These are phyloP conservation scores for Neoboletus magnificus DNA, from an alignment of 768 basidiomycete genomes.

Conservation along the genomic window DNA sequence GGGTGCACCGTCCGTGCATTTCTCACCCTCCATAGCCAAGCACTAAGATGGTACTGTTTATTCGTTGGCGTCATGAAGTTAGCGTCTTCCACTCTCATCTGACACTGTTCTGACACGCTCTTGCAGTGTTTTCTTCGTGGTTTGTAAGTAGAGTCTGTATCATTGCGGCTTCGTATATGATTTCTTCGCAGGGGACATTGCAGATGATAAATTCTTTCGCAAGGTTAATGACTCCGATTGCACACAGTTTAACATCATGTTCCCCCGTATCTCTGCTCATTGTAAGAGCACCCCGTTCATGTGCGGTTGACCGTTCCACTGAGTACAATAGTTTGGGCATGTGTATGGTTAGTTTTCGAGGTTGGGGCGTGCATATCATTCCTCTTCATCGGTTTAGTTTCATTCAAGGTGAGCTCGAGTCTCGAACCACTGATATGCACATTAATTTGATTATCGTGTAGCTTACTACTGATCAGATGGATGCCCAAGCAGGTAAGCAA, in stretches of 20 bases:
- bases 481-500: slow-evolving; percentile 62
- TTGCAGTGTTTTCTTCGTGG: slow-evolving; percentile 73
- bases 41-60: slow-evolving; percentile 79
- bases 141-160: slow-evolving; percentile 57
- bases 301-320: not conserved
- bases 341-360: slow-evolving; percentile 82
- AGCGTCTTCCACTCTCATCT: slow-evolving; percentile 26
- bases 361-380: slow-evolving; percentile 72
- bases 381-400: slow-evolving; percentile 72
- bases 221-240: slow-evolving; percentile 93
- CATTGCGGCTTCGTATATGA: not conserved
- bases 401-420: slow-evolving; percentile 65
- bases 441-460: slow-evolving; percentile 14
- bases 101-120: slow-evolving; percentile 7
- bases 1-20: slow-evolving; percentile 1
- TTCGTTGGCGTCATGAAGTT: slow-evolving; percentile 86
- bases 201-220: slow-evolving; percentile 93
- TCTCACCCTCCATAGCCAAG: slow-evolving; percentile 47
- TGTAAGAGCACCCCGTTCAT: slow-evolving; percentile 38
- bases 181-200: slow-evolving; percentile 71
- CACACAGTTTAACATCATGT: slow-evolving; percentile 81
- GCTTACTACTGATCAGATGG: slow-evolving; percentile 45
- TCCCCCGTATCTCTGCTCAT: slow-evolving; percentile 67
- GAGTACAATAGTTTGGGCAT: slow-evolving; percentile 67
- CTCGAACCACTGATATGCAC: not conserved